A percentile compares a stretch with the other conserved stretches of the same genome.
Conservation (phyloP, 2,329 filamentous ascomycete species). For the Fusarium sterilihyphosum region DNA sequence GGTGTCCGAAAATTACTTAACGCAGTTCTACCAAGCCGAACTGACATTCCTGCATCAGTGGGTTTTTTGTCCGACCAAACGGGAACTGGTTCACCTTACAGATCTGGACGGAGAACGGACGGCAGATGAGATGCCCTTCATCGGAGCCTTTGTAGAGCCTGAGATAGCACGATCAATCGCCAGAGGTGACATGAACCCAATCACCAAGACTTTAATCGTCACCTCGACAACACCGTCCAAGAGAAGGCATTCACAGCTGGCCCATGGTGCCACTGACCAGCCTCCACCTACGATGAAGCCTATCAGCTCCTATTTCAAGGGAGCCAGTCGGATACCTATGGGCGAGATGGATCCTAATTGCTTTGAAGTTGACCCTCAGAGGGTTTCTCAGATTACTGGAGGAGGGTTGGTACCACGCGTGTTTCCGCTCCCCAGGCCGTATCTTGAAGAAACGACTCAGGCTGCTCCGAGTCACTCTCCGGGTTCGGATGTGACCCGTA, state of each 20-base stretch:
- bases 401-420: constrained; percentile 64
- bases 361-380: constrained; percentile 62
- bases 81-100: constrained; percentile 79
- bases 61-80: constrained; percentile 83
- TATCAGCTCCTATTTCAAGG: constrained; percentile 65
- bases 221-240: constrained; percentile 55
- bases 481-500: constrained; percentile 27
- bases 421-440: constrained; percentile 68
- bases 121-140: constrained; percentile 78
- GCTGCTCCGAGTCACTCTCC: constrained; percentile 19
- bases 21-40: constrained; percentile 86
- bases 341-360: constrained; percentile 72
- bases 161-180: constrained; percentile 79
- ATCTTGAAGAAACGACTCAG: constrained; percentile 54
- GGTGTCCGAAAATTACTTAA: constrained; percentile 83
- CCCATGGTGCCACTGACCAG: constrained; percentile 32
- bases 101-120: constrained; percentile 70
- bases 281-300: constrained; percentile 56
- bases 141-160: constrained; percentile 77
- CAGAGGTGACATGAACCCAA: constrained; percentile 84
- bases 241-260: constrained; percentile 53
- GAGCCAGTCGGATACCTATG: constrained; percentile 62
- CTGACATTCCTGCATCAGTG: constrained; percentile 93
- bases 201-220: constrained; percentile 78
- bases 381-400: constrained; percentile 59